Base-by-base conservation (phyloP, 192 early-diverging fungal genomes). In the Dissophora ornata region DNA sequence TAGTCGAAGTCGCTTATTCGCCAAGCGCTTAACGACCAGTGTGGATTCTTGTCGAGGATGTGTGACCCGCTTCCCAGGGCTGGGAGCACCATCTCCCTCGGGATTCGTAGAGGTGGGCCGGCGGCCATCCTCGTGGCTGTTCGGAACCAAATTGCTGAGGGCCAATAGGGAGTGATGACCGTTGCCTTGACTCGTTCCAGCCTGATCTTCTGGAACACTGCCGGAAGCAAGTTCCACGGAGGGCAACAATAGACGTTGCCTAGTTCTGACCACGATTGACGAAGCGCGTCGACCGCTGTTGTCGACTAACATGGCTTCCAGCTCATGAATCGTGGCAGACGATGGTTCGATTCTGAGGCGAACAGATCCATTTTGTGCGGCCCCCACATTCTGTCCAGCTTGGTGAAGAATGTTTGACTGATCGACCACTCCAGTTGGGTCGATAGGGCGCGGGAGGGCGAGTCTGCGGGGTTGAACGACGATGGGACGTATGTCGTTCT, bases 381-480 rank as follows among this genome's bases (percentile, higher is more conserved):
- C 3, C 68, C 51, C 68, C 68, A 71, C 18, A 22, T 53, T 30
- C 53, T 18, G 29, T 71, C 44, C 19, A 71, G 50, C 30, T 10
- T 13, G 0, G 25, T 0, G 44, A 71, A 62, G 10, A 29, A 41
- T 9, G 18, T 24, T 2, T 41, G 52, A 22, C 44, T 48, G 59
- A 71, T 62, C 22, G 48, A 53, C 69, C 69, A 71, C 40, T 71
- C 69, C 44, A 71, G 25, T 16, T 71, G 60, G 4, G 33, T 33
- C 4, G 28, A 4, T 15, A 71, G 26, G n/a, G 47, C 41, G 10
- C 60, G 60, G 13, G 34, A 44, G 24, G 69, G 69, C 5, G 69
- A 22, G 41, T 71, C 69, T 12, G 69, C 69, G 28, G 69, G 69
- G 25, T 71, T 71, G 52, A 71, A 56, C 67, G 48, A 61, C 1